Percentiles rank a stretch among this genome's conserved stretches.
These are phyloP conservation scores for Arthrobotrys conoides DNA, from an alignment of 2,329 filamentous ascomycete species.

Conservation along the genomic window DNA sequence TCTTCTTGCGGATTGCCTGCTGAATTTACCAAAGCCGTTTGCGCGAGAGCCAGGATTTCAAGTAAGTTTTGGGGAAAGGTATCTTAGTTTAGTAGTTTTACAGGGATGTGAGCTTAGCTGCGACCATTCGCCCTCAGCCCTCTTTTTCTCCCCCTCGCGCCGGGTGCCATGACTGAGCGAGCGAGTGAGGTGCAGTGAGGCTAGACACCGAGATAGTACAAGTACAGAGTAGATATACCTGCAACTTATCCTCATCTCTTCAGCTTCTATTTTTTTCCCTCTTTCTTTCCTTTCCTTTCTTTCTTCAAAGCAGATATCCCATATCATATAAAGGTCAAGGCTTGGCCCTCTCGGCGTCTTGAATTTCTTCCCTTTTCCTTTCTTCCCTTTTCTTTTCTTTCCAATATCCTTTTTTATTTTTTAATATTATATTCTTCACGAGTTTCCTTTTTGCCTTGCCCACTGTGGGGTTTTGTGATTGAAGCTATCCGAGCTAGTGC, in stretches of 20 bases:
- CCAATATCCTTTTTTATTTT: not conserved
- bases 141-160: slow-evolving; percentile 4
- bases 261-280: slow-evolving; percentile 13
- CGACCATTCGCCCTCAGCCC: slow-evolving; percentile 41
- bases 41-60: slow-evolving; percentile 23
- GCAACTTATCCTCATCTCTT: slow-evolving; percentile 2
- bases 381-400: slow-evolving; percentile 17
- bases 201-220: slow-evolving; percentile 16
- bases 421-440: slow-evolving; percentile 18
- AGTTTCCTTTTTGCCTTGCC: slow-evolving; percentile 36
- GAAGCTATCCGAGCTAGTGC: no score
- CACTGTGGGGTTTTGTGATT: no score
- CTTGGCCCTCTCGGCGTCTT: slow-evolving; percentile 54
- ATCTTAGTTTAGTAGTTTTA: not conserved
- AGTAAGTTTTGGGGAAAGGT: slow-evolving; percentile 6
- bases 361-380: not conserved
- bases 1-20: no score
- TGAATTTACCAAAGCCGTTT: not conserved
- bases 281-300: not conserved
- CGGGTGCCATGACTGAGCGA: no score
- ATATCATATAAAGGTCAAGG: slow-evolving; percentile 32
- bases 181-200: not conserved
- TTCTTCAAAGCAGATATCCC: not conserved
- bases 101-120: slow-evolving; percentile 57
- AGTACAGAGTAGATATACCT: slow-evolving; percentile 36